A percentile compares a stretch with the other conserved stretches of the same genome.
Conservation (phyloP, 495 filamentous ascomycete genomes). For the Talaromyces nanjingensis region DNA sequence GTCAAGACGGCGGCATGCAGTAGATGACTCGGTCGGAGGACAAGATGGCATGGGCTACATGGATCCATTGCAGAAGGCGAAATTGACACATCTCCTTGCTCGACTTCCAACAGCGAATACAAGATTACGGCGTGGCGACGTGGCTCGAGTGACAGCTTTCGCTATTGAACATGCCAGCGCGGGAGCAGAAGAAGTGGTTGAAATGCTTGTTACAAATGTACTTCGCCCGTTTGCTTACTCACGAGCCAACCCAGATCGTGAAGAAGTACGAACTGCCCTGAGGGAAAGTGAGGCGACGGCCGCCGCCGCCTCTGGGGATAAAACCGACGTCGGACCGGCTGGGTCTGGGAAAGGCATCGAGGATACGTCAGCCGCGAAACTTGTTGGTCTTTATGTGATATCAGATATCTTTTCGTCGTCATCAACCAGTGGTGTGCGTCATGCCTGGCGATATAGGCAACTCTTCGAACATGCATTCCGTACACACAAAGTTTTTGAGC, state of each 20-base stretch:
- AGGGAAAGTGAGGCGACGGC: constrained; percentile 37
- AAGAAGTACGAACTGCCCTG: constrained; percentile 38
- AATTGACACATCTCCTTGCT: constrained; percentile 70
- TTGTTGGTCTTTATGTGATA: constrained; percentile 79
- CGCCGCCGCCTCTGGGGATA: constrained; percentile 19
- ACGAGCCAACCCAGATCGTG: constrained; percentile 49
- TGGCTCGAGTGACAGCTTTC: constrained; percentile 80
- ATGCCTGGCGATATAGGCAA: constrained; percentile 86
- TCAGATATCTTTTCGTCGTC: constrained; percentile 85
- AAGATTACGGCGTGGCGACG: constrained; percentile 74
- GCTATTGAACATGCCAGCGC: constrained; percentile 79
- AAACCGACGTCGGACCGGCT: constrained; percentile 18
- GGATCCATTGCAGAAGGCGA: constrained; percentile 77
- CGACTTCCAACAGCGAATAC: constrained; percentile 71
- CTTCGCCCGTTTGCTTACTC: constrained; percentile 59
- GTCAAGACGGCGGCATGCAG: constrained; percentile 47
- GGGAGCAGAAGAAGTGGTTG: constrained; percentile 80
- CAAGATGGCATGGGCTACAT: constrained; percentile 65
- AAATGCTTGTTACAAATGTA: constrained; percentile 78
- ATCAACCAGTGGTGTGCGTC: constrained; percentile 72
- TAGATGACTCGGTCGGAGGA: constrained; percentile 28
- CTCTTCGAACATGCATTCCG: constrained; percentile 74
- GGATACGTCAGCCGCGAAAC: constrained; percentile 66
- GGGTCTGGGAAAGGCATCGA: constrained; percentile 33
- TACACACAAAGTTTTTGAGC: constrained; percentile 66